Conservation (phyloP, 768 basidiomycete species). For the Agrocybe pediades region DNA sequence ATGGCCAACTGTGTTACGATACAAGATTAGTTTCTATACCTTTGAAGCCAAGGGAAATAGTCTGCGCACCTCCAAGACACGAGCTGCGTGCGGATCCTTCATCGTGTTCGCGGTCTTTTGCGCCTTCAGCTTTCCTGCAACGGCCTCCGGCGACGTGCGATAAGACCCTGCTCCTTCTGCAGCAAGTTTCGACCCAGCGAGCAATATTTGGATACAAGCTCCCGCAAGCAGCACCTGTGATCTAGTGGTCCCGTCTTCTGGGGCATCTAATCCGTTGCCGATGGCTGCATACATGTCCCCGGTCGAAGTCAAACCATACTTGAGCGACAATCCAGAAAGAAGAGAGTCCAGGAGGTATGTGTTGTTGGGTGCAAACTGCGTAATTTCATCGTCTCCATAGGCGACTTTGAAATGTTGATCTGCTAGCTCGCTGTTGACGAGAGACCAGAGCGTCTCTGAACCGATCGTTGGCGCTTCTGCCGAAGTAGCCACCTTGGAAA, state of each 20-base stretch:
- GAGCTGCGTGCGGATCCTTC: slow-evolving; percentile 10
- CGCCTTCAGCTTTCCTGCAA: slow-evolving; percentile 13
- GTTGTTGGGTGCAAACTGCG: slow-evolving; percentile 8
- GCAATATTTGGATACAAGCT: slow-evolving; percentile 16
- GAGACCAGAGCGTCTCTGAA: slow-evolving; percentile 1
- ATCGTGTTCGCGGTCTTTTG: slow-evolving; percentile 8
- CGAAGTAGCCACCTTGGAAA: slow-evolving; percentile 3
- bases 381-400: background rate
- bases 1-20: slow-evolving; percentile 2
- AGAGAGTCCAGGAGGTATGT: slow-evolving; percentile 10
- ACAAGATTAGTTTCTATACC: background rate
- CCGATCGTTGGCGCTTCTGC: slow-evolving; percentile 6
- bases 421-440: background rate
- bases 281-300: background rate
- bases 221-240: slow-evolving; percentile 13
- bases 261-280: slow-evolving; percentile 7
- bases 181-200: slow-evolving; percentile 4
- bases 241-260: background rate
- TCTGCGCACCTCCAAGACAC: slow-evolving; percentile 12
- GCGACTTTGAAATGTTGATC: slow-evolving; percentile 1
- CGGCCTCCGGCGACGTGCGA: background rate
- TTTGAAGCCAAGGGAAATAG: background rate
- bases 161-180: slow-evolving; percentile 5
- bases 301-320: slow-evolving; percentile 5
- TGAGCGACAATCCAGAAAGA: slow-evolving; percentile 16